Base-by-base conservation (phyloP, 257 asterid species). In the Capsicum pubescens region DNA sequence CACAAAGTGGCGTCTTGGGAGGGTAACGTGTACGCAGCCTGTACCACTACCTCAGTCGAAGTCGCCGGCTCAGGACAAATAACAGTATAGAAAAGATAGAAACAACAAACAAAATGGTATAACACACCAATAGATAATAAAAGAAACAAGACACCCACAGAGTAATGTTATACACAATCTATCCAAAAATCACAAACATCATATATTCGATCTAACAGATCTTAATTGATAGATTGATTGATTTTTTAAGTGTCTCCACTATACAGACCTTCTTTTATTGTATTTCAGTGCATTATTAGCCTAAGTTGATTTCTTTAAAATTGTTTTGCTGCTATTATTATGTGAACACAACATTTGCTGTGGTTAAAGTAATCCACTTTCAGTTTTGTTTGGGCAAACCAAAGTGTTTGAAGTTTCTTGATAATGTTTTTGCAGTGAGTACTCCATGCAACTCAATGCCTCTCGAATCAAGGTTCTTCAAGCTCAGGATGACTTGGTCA, bases 401-500 rank as follows among this genome's bases (percentile, higher is more conserved):
- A 21, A 14, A 48, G 66, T 5, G 12, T 36, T 68, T 14, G 17
- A 83, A 61, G 52, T 44, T 83, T 80, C 15, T 64, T 16, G 82
- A 79, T 74, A 79, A 69, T 61, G 87, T 69, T 61, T 48, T 79
- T 84, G 85, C 88, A 94, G 98, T 69, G 98, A 94, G 87, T 94
- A 94, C 86, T 94, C 98, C 42, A 94, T 91, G 97, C 98, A 92
- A 79, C 91, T 94, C 82, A 94, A 94, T 91, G 94, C 97, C 60
- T 92, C 98, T 83, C 89, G 98, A 64, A 86, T 94, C 87, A 94
- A 92, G 91, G 98, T 94, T 90, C 98, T 94, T 88, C 98, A 94
- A 87, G 97, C 97, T 67, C 98, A 94, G 89, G 99, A 95, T 86
- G 99, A 95, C 89, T 88, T 95, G 88, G 96, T 93, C 58, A 92